Base-by-base conservation (phyloP, 139 green algal species). In the Chlorella sp. region DNA sequence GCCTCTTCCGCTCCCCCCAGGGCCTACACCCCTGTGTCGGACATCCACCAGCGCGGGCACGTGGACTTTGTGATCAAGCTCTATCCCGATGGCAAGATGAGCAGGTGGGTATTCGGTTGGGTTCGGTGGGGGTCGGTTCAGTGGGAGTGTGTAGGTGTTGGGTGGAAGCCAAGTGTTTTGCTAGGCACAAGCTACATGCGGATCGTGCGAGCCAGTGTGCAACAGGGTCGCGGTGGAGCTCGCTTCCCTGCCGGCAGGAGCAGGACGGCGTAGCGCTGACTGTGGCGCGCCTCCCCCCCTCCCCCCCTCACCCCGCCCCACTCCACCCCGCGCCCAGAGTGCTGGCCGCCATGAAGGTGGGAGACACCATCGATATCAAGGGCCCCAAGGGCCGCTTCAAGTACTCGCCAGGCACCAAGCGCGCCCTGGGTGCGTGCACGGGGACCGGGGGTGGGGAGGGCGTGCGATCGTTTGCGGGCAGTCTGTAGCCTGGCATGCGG, bases 51-150 rank as follows among this genome's bases (percentile, higher is more conserved):
- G 43, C 73, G 83, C 3, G 91, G 92, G 7, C 61, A 65, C 19
- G 91, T 97, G 0, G 91, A 95, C 29, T 95, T 97, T 63, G 88
- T 97, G 43, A 93, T 97, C 80, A 97, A 97, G 84, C 58, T 98
- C 2, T 75, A 75, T 15, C 53, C 53, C 6, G 53, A 75, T 23
- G 69, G 69, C 15, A 53, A 75, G 45, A 11, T 53, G 45, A 53
- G 45, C 45, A 53, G 12, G 45, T 14, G 11, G n/a, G n/a, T n/a
- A n/a, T n/a, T n/a, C n/a, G n/a, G n/a, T n/a, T n/a, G n/a, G n/a
- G n/a, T n/a, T n/a, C n/a, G n/a, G n/a, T n/a, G n/a, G n/a, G n/a
- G n/a, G n/a, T n/a, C n/a, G n/a, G n/a, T n/a, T n/a, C n/a, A n/a
- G n/a, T n/a, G n/a, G n/a, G n/a, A n/a, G n/a, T n/a, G n/a, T n/a